Conservation (phyloP, 148 eudicot genomes). For the Beta vulgaris region DNA sequence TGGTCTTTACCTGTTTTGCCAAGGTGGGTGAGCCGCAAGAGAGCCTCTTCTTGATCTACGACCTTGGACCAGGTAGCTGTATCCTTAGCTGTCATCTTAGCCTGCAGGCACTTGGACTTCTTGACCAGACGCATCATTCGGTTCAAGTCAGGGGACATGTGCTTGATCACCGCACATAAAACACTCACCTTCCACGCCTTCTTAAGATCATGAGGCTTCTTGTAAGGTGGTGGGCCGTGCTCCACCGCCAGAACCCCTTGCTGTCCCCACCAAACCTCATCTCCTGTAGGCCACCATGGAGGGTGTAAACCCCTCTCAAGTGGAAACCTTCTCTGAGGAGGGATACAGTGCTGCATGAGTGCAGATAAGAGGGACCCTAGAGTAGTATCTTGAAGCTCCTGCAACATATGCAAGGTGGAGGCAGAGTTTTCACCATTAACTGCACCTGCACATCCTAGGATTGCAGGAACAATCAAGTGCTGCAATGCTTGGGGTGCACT, state of each 20-base stretch:
- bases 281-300: slow-evolving; percentile 44
- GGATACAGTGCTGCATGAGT: slow-evolving; percentile 39
- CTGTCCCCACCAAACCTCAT: slow-evolving; percentile 33
- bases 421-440: not conserved
- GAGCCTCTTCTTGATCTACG: slow-evolving; percentile 22
- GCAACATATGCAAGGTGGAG: slow-evolving; percentile 26
- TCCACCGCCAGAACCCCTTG: slow-evolving; percentile 19
- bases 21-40: slow-evolving; percentile 16
- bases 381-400: slow-evolving; percentile 38
- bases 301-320: slow-evolving; percentile 37
- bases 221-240: slow-evolving; percentile 33
- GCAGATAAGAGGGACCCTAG: slow-evolving; percentile 38
- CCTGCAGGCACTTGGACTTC: slow-evolving; percentile 44
- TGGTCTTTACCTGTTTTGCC: slow-evolving; percentile 9
- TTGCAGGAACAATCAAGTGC: slow-evolving; percentile 19
- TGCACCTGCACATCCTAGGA: not conserved
- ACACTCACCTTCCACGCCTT: slow-evolving; percentile 48
- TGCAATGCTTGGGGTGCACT: slow-evolving; percentile 22
- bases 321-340: slow-evolving; percentile 37
- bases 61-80: slow-evolving; percentile 35
- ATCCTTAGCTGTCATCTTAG: slow-evolving; percentile 47
- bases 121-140: slow-evolving; percentile 31
- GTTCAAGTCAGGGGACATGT: slow-evolving; percentile 39
- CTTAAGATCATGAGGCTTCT: slow-evolving; percentile 44
- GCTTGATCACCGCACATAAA: slow-evolving; percentile 40